phyloP scores from a whole-genome alignment of 1,139 yeast genomes.

The Suhomyces terraborum region DNA sequence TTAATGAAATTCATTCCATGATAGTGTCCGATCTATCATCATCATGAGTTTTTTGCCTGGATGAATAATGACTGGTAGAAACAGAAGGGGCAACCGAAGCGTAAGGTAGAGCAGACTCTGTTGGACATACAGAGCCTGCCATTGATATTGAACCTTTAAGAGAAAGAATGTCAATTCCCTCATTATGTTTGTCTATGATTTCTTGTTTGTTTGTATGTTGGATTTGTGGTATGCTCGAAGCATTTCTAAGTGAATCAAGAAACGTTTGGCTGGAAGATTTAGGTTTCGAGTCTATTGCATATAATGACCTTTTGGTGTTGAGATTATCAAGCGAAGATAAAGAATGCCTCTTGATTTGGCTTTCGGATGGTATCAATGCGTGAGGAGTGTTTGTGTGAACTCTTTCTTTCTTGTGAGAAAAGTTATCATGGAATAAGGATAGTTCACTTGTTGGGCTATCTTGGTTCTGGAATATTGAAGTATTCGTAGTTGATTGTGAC shows the following conservation, averaged over 20 bases:
- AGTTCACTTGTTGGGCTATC: constrained; percentile 36
- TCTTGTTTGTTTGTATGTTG: constrained; percentile 6
- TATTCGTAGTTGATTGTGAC: constrained; percentile 31
- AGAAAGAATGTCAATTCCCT: constrained; percentile 24
- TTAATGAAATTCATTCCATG: background rate
- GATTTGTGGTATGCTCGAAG: constrained; percentile 3
- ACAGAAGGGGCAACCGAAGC: constrained; percentile 1
- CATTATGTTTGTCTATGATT: constrained; percentile 10
- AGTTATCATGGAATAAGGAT: constrained; percentile 21
- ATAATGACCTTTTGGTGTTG: constrained; percentile 1
- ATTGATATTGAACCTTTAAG: constrained; percentile 27
- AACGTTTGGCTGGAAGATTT: constrained; percentile 13
- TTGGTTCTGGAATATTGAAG: constrained; percentile 32
- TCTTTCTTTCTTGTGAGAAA: background rate
- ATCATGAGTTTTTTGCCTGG: background rate
- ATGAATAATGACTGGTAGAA: background rate
- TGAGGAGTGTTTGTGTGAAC: constrained; percentile 1
- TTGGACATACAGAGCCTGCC: constrained; percentile 13
- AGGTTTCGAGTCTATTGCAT: constrained; percentile 2
- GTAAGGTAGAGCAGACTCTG: constrained; percentile 6
- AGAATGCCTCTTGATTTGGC: constrained; percentile 12
- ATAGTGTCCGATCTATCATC: background rate
- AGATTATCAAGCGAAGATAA: constrained; percentile 13
- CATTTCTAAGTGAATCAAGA: constrained; percentile 12
- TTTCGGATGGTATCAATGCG: background rate